Conservation (phyloP, 179 eudicot species). For the Silene noctiflora region DNA sequence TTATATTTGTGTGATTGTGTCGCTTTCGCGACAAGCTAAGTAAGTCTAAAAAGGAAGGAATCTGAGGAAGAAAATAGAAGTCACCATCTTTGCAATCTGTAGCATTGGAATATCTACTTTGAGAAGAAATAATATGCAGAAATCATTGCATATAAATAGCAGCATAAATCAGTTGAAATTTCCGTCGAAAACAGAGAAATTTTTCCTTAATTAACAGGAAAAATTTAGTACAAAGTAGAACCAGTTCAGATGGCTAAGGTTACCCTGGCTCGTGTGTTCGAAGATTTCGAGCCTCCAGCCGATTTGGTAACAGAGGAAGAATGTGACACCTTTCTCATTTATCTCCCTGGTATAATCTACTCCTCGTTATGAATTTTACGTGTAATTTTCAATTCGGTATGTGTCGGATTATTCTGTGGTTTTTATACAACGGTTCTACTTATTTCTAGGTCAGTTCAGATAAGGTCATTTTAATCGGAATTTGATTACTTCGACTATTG, state of each 20-base stretch:
- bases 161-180: not conserved
- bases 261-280: constrained; percentile 4
- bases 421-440: too few relatives aligned
- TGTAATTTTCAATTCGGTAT: not conserved
- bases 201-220: not conserved
- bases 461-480: too few relatives aligned
- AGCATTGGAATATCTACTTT: constrained; percentile 16
- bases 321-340: constrained; percentile 14
- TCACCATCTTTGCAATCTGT: not conserved
- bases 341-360: constrained; percentile 5
- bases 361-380: not conserved
- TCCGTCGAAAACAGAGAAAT: not conserved
- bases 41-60: not conserved
- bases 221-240: not conserved
- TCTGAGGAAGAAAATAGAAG: constrained; percentile 8
- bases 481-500: too few relatives aligned
- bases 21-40: constrained; percentile 11
- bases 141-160: not conserved
- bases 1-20: not conserved
- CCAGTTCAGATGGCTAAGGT: not conserved
- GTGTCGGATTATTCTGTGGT: too few relatives aligned
- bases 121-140: constrained; percentile 7
- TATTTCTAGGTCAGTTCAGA: too few relatives aligned
- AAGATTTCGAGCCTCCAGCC: constrained; percentile 12
- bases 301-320: constrained; percentile 10